Percentiles rank a stretch among this genome's conserved stretches.
Conservation (phyloP, 2,329 filamentous ascomycete genomes). For the Talaromyces albobiverticillius region DNA sequence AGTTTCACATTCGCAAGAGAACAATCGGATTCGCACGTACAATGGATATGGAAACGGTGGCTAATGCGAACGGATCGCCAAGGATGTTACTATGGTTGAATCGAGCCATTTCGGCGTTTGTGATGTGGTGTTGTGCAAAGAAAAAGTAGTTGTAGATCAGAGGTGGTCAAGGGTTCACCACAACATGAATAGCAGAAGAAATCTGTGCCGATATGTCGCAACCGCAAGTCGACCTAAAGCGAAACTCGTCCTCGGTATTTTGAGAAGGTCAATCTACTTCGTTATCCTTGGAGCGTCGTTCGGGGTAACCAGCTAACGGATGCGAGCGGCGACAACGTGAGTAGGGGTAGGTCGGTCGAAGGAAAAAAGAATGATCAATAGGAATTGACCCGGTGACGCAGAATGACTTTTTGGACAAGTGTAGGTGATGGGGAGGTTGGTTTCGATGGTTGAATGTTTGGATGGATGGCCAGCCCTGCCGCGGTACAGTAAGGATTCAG, state of each 20-base stretch:
- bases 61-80: constrained; percentile 92
- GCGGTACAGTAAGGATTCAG: constrained; percentile 10
- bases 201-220: background rate
- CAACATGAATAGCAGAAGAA: background rate
- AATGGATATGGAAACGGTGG: constrained; percentile 85
- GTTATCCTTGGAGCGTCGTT: too few relatives aligned
- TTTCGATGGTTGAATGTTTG: constrained; percentile 3
- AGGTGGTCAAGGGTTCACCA: background rate
- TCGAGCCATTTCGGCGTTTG: constrained; percentile 42
- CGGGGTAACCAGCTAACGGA: too few relatives aligned
- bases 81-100: constrained; percentile 86
- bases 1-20: background rate
- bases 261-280: too few relatives aligned
- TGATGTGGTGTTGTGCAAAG: background rate
- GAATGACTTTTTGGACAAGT: background rate
- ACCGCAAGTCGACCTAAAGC: background rate
- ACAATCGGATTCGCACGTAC: constrained; percentile 58
- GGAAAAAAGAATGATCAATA: background rate
- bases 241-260: background rate
- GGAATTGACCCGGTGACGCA: background rate
- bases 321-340: constrained; percentile 3
- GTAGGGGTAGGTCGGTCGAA: background rate
- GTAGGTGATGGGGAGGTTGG: constrained; percentile 4
- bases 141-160: constrained; percentile 3
- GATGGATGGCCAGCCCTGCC: constrained; percentile 7